Evolutionary conservation across 2,329 filamentous ascomycete species (phyloP).

Genomic region (Tolypocladium endophyticum): DNA sequence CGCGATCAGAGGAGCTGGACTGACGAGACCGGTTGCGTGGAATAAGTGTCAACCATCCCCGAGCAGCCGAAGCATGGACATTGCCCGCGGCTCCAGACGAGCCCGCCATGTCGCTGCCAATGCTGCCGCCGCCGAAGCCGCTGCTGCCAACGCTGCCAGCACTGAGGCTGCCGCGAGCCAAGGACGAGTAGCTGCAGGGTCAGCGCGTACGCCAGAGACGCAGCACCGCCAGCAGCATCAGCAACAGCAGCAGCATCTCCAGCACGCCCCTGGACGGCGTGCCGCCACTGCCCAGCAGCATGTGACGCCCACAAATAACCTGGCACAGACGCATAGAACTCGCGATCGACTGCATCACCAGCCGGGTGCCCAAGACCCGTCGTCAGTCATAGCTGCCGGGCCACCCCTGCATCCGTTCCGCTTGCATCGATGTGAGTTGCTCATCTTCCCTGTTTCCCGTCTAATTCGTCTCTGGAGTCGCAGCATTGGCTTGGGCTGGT

Average conservation of each 20-base stretch:
- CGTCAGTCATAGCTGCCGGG: conserved; percentile 8
- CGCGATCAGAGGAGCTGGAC: neutral
- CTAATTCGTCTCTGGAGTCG: neutral
- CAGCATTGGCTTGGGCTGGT: neutral
- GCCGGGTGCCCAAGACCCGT: conserved; percentile 9
- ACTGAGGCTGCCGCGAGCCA: neutral
- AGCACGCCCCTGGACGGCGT: neutral
- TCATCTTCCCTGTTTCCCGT: neutral
- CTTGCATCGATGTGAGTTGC: conserved; percentile 24
- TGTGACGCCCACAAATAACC: conserved; percentile 4
- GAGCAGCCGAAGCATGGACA: conserved; percentile 13
- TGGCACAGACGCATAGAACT: neutral
- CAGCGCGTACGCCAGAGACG: neutral
- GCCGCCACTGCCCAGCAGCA: neutral
- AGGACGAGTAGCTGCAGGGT: neutral
- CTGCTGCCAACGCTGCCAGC: neutral
- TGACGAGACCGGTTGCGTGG: neutral
- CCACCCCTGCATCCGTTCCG: conserved; percentile 26
- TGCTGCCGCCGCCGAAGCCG: conserved; percentile 5
- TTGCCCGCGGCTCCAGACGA: conserved; percentile 18
- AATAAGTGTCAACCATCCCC: neutral
- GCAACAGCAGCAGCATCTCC: conserved; percentile 6
- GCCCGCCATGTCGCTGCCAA: conserved; percentile 18
- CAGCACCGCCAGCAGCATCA: neutral
- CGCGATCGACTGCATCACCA: conserved; percentile 13